Evolutionary conservation across 2,329 filamentous ascomycete species (phyloP).

Genomic region (Salinomyces thailandicus): DNA sequence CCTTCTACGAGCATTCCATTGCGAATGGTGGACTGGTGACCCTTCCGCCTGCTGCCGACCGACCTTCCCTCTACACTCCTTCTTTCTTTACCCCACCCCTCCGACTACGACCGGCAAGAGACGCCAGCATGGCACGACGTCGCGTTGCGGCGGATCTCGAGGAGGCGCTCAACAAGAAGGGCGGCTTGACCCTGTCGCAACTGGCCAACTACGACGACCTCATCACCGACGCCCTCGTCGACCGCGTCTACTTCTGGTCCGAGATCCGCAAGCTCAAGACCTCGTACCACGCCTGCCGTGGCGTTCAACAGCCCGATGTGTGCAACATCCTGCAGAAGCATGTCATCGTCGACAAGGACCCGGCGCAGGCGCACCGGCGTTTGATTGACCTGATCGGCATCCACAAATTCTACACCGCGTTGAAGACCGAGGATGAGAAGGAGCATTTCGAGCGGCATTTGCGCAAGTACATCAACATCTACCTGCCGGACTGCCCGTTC

Average conservation of each 20-base stretch:
- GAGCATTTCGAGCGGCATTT: slow-evolving; percentile 79
- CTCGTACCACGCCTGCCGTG: slow-evolving; percentile 73
- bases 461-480: slow-evolving; percentile 84
- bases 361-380: slow-evolving; percentile 57
- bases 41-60: too few relatives aligned
- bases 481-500: slow-evolving; percentile 86
- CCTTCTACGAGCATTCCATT: too few relatives aligned
- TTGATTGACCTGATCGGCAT: slow-evolving; percentile 65
- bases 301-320: slow-evolving; percentile 57
- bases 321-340: slow-evolving; percentile 50
- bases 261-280: slow-evolving; percentile 85
- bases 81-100: too few relatives aligned
- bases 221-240: slow-evolving; percentile 85
- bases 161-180: slow-evolving; percentile 47
- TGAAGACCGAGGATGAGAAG: slow-evolving; percentile 64
- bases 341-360: slow-evolving; percentile 64
- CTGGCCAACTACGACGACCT: slow-evolving; percentile 91
- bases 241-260: slow-evolving; percentile 95
- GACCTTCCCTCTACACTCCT: too few relatives aligned
- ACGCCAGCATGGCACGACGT: slow-evolving; percentile 19
- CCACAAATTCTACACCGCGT: slow-evolving; percentile 54
- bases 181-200: slow-evolving; percentile 73
- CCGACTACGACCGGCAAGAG: too few relatives aligned
- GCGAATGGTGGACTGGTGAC: too few relatives aligned
- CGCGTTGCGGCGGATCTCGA: slow-evolving; percentile 27